A percentile compares a stretch with the other conserved stretches of the same genome.
Conservation (phyloP, 257 asterid species). For the Solanum megistacrolobum region DNA sequence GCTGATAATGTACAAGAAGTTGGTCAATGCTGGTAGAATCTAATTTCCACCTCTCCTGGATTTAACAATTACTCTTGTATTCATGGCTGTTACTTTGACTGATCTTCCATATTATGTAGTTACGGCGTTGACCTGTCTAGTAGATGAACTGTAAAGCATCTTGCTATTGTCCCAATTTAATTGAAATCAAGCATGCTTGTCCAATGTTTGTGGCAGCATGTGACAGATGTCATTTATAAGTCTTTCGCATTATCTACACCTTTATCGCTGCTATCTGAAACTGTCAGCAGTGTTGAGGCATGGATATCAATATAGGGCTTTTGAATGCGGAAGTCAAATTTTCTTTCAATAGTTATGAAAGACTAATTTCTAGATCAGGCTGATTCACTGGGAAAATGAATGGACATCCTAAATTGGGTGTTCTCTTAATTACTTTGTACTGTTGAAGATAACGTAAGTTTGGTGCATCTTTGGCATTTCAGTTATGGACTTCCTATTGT, state of each 20-base stretch:
- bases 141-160: background rate
- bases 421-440: background rate
- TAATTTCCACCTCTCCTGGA: background rate
- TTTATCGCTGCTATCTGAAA: too few species aligned
- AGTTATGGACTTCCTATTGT: background rate
- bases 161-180: background rate
- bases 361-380: background rate
- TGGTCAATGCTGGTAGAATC: background rate
- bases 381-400: background rate
- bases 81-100: background rate
- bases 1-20: background rate
- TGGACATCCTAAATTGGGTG: background rate
- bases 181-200: background rate
- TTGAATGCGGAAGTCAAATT: background rate
- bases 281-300: too few species aligned
- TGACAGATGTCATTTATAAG: background rate
- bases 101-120: background rate
- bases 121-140: background rate
- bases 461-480: background rate
- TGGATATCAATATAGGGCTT: background rate
- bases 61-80: background rate
- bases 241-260: too few species aligned
- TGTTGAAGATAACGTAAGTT: background rate
- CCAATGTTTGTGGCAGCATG: background rate
- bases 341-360: background rate